Percentiles rank a stretch among this genome's conserved stretches.
phyloP scores from a whole-genome alignment of 164 flowering plant species.

The Vitis riparia region DNA sequence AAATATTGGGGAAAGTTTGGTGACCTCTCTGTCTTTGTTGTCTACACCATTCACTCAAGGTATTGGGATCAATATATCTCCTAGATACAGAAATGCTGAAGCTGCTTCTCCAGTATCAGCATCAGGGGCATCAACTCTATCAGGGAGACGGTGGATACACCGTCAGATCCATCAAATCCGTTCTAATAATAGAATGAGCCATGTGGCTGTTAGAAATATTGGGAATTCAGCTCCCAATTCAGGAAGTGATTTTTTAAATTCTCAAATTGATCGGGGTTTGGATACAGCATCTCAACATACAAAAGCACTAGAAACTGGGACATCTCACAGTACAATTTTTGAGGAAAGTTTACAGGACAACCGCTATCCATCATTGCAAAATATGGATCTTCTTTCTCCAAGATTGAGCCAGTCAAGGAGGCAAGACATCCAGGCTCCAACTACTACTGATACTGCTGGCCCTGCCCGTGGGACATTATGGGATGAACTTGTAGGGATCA shows the following conservation, averaged over 20 bases:
- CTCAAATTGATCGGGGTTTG: slow-evolving; percentile 32
- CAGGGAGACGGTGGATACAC: slow-evolving; percentile 71
- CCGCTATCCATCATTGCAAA: slow-evolving; percentile 18
- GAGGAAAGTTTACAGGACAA: slow-evolving; percentile 33
- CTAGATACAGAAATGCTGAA: slow-evolving; percentile 48
- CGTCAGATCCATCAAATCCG: slow-evolving; percentile 58
- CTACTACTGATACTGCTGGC: slow-evolving; percentile 16
- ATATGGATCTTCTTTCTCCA: slow-evolving; percentile 22
- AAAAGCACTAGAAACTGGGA: slow-evolving; percentile 28
- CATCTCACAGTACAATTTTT: slow-evolving; percentile 19
- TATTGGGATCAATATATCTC: slow-evolving; percentile 38
- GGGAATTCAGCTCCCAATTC: slow-evolving; percentile 23
- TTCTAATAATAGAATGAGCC: slow-evolving; percentile 43
- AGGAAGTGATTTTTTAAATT: slow-evolving; percentile 21
- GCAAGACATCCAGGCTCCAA: slow-evolving; percentile 29
- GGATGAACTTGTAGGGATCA: slow-evolving; percentile 26
- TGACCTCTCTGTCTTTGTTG: slow-evolving; percentile 41
- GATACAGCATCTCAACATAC: slow-evolving; percentile 26
- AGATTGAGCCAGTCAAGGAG: slow-evolving; percentile 27
- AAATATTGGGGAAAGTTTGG: slow-evolving; percentile 32
- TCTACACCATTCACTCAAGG: slow-evolving; percentile 37
- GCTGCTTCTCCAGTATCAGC: slow-evolving; percentile 58
- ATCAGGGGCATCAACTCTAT: slow-evolving; percentile 66
- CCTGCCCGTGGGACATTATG: slow-evolving; percentile 24
- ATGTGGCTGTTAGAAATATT: slow-evolving; percentile 23